Percentiles rank a stretch among this genome's conserved stretches.
Evolutionary conservation across 164 flowering plant genomes (phyloP).

Genomic region (Stephania cephalantha): DNA sequence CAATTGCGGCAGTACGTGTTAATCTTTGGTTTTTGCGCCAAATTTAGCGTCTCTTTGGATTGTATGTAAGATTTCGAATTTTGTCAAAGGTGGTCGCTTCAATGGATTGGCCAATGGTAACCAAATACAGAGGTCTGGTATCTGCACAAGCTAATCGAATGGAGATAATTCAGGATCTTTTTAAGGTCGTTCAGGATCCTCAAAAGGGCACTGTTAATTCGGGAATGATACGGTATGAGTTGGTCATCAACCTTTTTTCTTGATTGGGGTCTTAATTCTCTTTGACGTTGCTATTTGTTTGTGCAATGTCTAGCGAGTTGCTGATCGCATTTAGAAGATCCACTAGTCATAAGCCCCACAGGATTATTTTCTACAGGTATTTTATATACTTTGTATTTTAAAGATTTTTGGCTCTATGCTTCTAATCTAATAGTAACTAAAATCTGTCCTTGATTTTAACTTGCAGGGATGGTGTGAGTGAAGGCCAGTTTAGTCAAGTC

Average conservation of each 20-base stretch:
- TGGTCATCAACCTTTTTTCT: not conserved
- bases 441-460: not conserved
- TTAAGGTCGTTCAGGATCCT: constrained; percentile 34
- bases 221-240: constrained; percentile 67
- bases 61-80: not conserved
- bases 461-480: constrained; percentile 87
- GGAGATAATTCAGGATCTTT: constrained; percentile 74
- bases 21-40: not conserved
- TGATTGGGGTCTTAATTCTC: not conserved
- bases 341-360: constrained; percentile 47
- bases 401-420: not conserved
- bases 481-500: constrained; percentile 59
- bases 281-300: not conserved
- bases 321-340: constrained; percentile 43
- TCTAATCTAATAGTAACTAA: not conserved
- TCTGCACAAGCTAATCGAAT: constrained; percentile 35
- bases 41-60: too few species aligned
- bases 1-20: constrained; percentile 53
- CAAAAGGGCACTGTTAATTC: constrained; percentile 29
- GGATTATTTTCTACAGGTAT: constrained; percentile 83
- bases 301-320: constrained; percentile 43
- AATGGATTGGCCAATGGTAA: constrained; percentile 35
- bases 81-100: constrained; percentile 32
- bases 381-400: not conserved
- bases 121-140: constrained; percentile 25